These are phyloP conservation scores for Penicillium salamii DNA, from an alignment of 495 filamentous ascomycete genomes.

Conservation along the genomic window DNA sequence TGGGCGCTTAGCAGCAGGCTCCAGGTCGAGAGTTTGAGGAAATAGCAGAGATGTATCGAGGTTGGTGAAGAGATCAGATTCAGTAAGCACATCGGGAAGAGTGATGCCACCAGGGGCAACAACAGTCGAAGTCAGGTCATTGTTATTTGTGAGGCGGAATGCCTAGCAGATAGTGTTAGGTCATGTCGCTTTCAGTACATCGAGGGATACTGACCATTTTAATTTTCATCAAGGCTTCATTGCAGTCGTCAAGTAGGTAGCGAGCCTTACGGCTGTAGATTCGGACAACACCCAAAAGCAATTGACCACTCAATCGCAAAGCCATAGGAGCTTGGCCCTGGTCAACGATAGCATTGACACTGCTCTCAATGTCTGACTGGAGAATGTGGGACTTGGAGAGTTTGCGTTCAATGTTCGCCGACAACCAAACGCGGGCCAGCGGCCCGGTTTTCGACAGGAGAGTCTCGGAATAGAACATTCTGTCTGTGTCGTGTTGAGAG, in stretches of 20 bases:
- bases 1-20: conserved; percentile 57
- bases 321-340: conserved; percentile 95
- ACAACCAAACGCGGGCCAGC: conserved; percentile 95
- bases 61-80: conserved; percentile 77
- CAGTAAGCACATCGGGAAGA: conserved; percentile 84
- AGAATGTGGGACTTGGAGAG: conserved; percentile 92
- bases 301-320: conserved; percentile 86
- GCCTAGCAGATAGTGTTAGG: conserved; percentile 46
- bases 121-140: conserved; percentile 70
- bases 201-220: conserved; percentile 74
- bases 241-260: conserved; percentile 95
- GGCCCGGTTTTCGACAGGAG: conserved; percentile 95
- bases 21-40: conserved; percentile 59
- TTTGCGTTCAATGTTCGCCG: conserved; percentile 95
- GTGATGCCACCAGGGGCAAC: conserved; percentile 67
- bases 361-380: conserved; percentile 87
- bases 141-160: conserved; percentile 74
- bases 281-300: conserved; percentile 90
- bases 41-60: conserved; percentile 74
- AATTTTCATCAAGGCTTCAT: conserved; percentile 94
- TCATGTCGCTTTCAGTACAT: neutral
- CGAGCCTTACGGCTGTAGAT: conserved; percentile 97
- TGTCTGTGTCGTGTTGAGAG: conserved; percentile 21
- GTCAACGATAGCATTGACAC: conserved; percentile 89
- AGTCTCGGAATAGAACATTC: conserved; percentile 98